Base-by-base conservation (phyloP, 1,284 basidiomycete genomes). In the Anthracocystis walkeri region DNA sequence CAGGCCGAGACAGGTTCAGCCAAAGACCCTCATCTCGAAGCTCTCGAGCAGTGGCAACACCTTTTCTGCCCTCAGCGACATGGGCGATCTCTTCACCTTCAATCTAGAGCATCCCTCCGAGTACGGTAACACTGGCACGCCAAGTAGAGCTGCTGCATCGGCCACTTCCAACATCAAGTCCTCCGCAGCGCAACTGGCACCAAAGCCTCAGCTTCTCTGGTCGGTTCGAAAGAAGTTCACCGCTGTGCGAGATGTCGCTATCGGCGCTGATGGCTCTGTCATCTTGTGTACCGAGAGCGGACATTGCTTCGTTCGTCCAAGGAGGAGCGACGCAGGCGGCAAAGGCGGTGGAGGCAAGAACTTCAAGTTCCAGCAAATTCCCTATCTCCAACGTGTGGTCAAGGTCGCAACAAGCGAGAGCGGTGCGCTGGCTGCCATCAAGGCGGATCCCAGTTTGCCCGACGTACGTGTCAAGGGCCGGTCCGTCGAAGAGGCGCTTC, bases 241-340 rank as follows among this genome's bases (percentile, higher is more conserved):
- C 46, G 92, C 93, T 42, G 83, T 82, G 18, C 83, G 92, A 89
- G 95, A 98, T 82, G 92, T 96, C 8, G 95, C 93, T 0, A 88
- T 98, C 21, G 94, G 95, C 16, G 87, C 90, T 0, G 94, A 97
- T 76, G 94, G 95, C 2, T 90, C 92, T 7, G 90, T 98, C 79
- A 92, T 97, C 79, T 89, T 98, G 45, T 97, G 94, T 86, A 98
- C 96, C 0, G 91, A 92, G 76, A 95, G 95, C 1, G 96, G 96
- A 0, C 95, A 98, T 79, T 95, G 97, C 31, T 98, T 93, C 80
- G 89, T 95, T 59, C 78, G 72, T 40, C 79, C 65, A 25, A 74
- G 73, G 38, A 60, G 73, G 21, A 55, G 59, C 18, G 75, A 79
- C 10, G 53, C 62, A 20, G 60, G 60, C n/a, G 65, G 41, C 60